Evolutionary conservation across 2,329 filamentous ascomycete species (phyloP).

Genomic region (Penicillium vulpinum): DNA sequence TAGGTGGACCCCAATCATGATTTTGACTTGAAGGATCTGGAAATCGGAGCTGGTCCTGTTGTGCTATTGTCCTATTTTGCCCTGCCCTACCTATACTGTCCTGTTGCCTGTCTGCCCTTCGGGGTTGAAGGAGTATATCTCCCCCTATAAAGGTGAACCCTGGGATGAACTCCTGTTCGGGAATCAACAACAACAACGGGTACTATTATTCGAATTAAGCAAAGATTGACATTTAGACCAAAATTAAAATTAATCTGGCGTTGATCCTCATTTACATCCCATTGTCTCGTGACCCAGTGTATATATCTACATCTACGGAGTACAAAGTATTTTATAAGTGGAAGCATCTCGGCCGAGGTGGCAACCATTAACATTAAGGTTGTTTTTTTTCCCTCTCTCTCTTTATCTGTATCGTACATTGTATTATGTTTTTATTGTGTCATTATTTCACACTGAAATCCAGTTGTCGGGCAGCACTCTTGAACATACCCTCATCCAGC

Average conservation of each 20-base stretch:
- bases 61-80: not conserved
- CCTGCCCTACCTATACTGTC: no score
- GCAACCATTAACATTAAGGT: no score
- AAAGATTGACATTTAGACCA: not conserved
- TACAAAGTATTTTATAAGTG: not conserved
- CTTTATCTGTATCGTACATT: no score
- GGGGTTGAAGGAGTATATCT: not conserved
- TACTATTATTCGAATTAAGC: not conserved
- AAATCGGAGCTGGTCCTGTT: not conserved
- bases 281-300: not conserved
- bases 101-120: not conserved
- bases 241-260: not conserved
- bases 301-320: not conserved
- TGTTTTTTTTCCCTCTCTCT: no score
- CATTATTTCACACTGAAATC: conserved; percentile 62
- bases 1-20: not conserved
- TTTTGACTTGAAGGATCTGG: not conserved
- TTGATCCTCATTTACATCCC: conserved; percentile 12
- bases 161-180: conserved; percentile 3
- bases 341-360: no score
- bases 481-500: conserved; percentile 62
- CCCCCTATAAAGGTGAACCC: not conserved
- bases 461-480: conserved; percentile 78
- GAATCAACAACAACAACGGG: not conserved
- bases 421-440: not conserved